Evolutionary conservation across 176 grass and related monocot species (phyloP).

Genomic region (Oryza australiensis): DNA sequence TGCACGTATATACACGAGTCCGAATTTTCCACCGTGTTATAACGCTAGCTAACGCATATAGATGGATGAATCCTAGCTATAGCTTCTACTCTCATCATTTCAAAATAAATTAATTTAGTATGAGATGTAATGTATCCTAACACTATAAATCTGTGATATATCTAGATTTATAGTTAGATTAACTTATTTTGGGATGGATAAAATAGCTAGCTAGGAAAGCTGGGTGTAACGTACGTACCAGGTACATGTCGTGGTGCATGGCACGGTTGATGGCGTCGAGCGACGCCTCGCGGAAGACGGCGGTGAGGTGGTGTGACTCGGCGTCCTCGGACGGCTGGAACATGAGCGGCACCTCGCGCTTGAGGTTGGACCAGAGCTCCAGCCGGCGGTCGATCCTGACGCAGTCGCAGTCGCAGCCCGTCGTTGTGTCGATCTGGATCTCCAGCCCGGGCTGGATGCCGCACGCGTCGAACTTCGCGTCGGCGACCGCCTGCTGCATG

Average conservation of each 20-base stretch:
- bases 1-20: neutral
- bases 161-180: no score
- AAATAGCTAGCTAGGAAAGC: no score
- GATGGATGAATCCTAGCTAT: no score
- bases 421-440: no score
- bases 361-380: neutral
- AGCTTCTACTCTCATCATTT: no score
- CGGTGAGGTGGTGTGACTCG: neutral
- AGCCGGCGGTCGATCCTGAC: neutral
- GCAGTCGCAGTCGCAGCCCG: neutral
- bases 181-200: no score
- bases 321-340: neutral
- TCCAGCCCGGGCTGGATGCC: no score
- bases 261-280: conserved; percentile 21
- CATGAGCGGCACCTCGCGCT: neutral
- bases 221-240: neutral
- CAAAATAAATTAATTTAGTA: no score
- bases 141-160: no score
- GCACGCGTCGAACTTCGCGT: neutral
- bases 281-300: neutral
- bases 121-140: no score
- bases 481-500: neutral
- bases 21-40: no score
- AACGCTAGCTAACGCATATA: no score
- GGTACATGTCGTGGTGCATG: conserved; percentile 21